Percentiles rank a stretch among this genome's conserved stretches.
These are phyloP conservation scores for Boletus speciosus DNA, from an alignment of 768 basidiomycete genomes.

Conservation along the genomic window DNA sequence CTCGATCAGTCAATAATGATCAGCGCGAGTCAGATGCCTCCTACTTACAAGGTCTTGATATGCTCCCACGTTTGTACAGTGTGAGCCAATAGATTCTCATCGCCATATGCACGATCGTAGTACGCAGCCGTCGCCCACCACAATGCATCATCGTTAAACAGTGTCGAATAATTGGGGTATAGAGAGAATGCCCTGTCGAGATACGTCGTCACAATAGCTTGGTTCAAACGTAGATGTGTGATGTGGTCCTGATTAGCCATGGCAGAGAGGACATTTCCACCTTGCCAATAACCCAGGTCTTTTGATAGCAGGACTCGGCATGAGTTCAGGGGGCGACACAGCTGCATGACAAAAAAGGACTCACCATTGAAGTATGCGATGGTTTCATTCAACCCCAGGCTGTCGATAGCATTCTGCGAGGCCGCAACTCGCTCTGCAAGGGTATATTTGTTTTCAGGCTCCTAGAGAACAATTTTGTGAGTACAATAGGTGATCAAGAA, in stretches of 20 bases:
- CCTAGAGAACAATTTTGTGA: constrained; percentile 24
- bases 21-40: neutral
- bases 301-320: neutral
- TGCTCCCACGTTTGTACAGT: constrained; percentile 48
- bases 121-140: constrained; percentile 56
- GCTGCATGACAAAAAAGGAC: neutral
- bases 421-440: constrained; percentile 40
- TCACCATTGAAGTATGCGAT: constrained; percentile 44
- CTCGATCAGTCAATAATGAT: neutral
- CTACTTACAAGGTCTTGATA: constrained; percentile 43
- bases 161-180: constrained; percentile 6
- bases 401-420: constrained; percentile 41
- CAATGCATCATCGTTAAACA: constrained; percentile 21
- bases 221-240: neutral
- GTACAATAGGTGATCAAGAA: neutral
- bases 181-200: constrained; percentile 7
- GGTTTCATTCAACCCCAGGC: constrained; percentile 36
- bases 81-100: constrained; percentile 39
- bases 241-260: constrained; percentile 36
- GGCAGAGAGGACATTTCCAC: constrained; percentile 49
- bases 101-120: constrained; percentile 47
- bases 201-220: constrained; percentile 4
- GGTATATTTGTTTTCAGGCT: constrained; percentile 39
- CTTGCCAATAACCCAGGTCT: constrained; percentile 54
- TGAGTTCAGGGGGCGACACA: neutral